Base-by-base conservation (phyloP, 495 filamentous ascomycete species). In the Penicillium robsamsonii region DNA sequence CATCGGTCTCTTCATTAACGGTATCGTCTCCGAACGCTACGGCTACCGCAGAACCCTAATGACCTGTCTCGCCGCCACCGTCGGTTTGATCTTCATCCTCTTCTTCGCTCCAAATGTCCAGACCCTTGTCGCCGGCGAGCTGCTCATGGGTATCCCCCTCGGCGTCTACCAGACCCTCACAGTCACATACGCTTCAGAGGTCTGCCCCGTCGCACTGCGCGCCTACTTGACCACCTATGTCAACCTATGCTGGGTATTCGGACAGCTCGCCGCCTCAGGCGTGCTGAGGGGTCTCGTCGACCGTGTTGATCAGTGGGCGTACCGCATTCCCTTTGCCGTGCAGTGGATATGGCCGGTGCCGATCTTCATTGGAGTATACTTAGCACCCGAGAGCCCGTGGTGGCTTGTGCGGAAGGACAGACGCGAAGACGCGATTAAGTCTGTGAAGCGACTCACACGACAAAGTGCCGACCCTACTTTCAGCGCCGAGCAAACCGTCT, bases 261-360 rank as follows among this genome's bases (percentile, higher is more conserved):
- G 88, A 10, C 87, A 91, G 63, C 70, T 87, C 27, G 87, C 91
- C 55, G 85, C 80, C 2, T 79, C 85, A 42, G 87, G 85, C 7
- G 87, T 90, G 37, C 82, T 62, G 22, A 29, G 33, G 40, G 70
- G 75, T 41, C 81, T 87, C 74, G 60, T 82, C 25, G 63, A 67
- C 33, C 75, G 79, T 8, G 50, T 70, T 0, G 80, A 83, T 40
- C 61, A 86, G 60, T 88, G 85, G 85, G 77, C 80, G 2, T 88
- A 87, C 65, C 75, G 81, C 10, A 81, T 85, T 40, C 84, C 85
- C 0, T 90, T 88, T 61, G 84, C 81, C 5, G 63, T 90, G 2
- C 89, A 93, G 72, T 93, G 89, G 89, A 84, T 90, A 75, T 92
- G 88, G 87, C 87, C 88, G 0, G 65, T 86, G 0, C 87, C 87